Percentiles rank a stretch among this genome's conserved stretches.
Conservation (phyloP, 169 alveolate species). For the Plasmodium relictum region DNA sequence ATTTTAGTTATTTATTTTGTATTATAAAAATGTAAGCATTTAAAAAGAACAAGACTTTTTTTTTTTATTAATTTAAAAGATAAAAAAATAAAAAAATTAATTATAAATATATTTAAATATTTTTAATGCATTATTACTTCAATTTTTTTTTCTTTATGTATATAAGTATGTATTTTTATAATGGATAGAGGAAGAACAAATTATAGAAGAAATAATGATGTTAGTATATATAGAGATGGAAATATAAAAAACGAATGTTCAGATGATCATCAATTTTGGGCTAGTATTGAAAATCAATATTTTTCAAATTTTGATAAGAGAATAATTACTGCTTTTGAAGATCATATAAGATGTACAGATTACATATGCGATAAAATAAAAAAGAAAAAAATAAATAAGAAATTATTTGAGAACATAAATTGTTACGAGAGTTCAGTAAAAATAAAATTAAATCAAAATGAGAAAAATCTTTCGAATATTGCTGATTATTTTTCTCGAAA, state of each 20-base stretch:
- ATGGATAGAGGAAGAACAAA: conserved; percentile 69
- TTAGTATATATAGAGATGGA: conserved; percentile 45
- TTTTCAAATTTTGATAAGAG: conserved; percentile 71
- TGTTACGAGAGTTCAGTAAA: conserved; percentile 60
- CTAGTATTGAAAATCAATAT: conserved; percentile 64
- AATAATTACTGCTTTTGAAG: conserved; percentile 64
- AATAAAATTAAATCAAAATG: conserved; percentile 63
- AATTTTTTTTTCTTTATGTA: neutral
- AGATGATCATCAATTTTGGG: conserved; percentile 72
- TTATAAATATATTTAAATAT: too few species aligned
- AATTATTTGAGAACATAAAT: conserved; percentile 40
- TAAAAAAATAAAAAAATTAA: too few species aligned
- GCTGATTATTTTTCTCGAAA: conserved; percentile 13
- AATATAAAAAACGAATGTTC: conserved; percentile 42
- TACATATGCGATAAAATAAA: conserved; percentile 67
- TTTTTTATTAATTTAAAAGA: too few species aligned
- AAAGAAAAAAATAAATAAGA: conserved; percentile 61
- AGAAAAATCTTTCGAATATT: conserved; percentile 22
- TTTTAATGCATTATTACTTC: too few species aligned
- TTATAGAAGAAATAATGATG: conserved; percentile 64
- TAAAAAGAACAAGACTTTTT: too few species aligned
- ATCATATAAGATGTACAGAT: conserved; percentile 73
- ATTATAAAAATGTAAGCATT: too few species aligned
- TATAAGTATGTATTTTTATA: conserved; percentile 20
- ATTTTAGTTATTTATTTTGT: too few species aligned